Evolutionary conservation across 192 early-diverging fungal species (phyloP).

Genomic region (Linnemannia zychae): DNA sequence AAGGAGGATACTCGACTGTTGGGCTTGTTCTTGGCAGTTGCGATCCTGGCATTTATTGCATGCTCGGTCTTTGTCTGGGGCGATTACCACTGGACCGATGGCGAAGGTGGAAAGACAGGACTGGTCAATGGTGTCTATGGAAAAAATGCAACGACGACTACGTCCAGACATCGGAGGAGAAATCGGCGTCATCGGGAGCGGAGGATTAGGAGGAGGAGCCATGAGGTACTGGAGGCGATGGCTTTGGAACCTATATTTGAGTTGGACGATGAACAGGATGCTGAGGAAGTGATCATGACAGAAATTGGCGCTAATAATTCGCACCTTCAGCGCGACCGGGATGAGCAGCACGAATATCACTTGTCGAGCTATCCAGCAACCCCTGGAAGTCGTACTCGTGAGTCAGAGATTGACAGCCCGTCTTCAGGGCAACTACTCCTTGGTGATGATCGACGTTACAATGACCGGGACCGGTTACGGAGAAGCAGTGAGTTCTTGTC

Average conservation of each 20-base stretch:
- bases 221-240: conserved; percentile 51
- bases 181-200: neutral
- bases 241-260: conserved; percentile 48
- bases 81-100: conserved; percentile 54
- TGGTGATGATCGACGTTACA: neutral
- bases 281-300: conserved; percentile 45
- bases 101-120: conserved; percentile 51
- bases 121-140: conserved; percentile 48
- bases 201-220: conserved; percentile 28
- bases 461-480: neutral
- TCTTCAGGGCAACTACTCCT: neutral
- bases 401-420: neutral
- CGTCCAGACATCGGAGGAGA: neutral
- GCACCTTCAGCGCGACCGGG: neutral
- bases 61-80: conserved; percentile 53
- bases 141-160: neutral
- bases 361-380: neutral
- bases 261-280: conserved; percentile 40
- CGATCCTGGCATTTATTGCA: conserved; percentile 14
- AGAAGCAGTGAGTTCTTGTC: neutral
- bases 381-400: neutral
- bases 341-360: neutral
- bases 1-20: conserved; percentile 36
- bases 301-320: conserved; percentile 16
- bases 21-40: conserved; percentile 44